Base-by-base conservation (phyloP, 179 eudicot genomes). In the Kewa caespitosa region DNA sequence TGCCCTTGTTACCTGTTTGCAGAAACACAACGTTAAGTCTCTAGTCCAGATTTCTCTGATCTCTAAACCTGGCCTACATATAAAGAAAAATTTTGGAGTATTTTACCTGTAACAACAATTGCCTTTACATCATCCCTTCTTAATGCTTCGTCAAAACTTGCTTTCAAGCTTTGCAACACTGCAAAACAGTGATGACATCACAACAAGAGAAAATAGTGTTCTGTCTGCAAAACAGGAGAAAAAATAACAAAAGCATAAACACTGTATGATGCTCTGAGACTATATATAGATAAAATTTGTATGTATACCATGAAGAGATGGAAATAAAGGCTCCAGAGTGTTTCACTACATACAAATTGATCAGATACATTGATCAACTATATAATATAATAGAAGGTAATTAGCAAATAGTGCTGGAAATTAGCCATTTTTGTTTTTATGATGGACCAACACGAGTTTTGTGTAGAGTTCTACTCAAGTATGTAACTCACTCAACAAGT, bases 91-190 rank as follows among this genome's bases (percentile, higher is more conserved):
- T 54, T 41, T 80, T 55, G n/a, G 54, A 54, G 43, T 22, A 34
- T 66, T 34, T 80, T 82, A 92, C 96, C 97, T 73, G 96, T 89
- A 72, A 91, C 85, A 77, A 92, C 96, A 81, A 92, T 85, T 67
- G 97, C 97, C 87, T 89, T 91, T 57, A 92, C 96, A 80, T 92
- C 97, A 74, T 89, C 81, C 79, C 96, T 85, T 70, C 81, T 67
- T 57, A 91, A 55, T 68, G 96, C 97, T 83, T 84, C 87, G 15
- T 91, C 96, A 81, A 81, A 89, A 48, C 70, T 84, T 65, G 65
- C 88, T 79, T 89, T 89, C 84, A 92, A 80, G 89, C 97, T 91
- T 54, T 81, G 74, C 52, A 92, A 74, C 78, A 89, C 96, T 91
- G 83, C 48, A 61, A 79, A 77, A 61, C 50, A 71, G 52, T 13